Evolutionary conservation across 768 basidiomycete species (phyloP).

Genomic region (Panus rudis): DNA sequence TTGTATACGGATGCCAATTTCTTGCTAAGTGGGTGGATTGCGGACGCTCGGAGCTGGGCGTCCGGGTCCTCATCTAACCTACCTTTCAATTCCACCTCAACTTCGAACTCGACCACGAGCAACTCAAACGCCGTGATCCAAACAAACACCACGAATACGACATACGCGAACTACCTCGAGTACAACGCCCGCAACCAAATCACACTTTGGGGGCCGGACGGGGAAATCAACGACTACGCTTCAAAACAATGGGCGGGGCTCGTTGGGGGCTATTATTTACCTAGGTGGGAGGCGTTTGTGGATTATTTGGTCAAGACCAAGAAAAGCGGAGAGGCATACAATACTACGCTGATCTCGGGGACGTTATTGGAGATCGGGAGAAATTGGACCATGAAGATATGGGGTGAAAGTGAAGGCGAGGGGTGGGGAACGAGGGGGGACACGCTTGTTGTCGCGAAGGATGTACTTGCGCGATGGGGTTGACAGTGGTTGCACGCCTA

Average conservation of each 20-base stretch:
- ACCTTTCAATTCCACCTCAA: too few relatives aligned
- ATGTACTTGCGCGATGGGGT: conserved; percentile 13
- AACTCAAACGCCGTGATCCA: too few relatives aligned
- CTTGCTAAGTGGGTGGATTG: conserved; percentile 31
- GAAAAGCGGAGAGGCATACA: conserved; percentile 22
- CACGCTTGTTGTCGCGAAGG: conserved; percentile 16
- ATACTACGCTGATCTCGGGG: conserved; percentile 17
- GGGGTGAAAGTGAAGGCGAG: conserved; percentile 11
- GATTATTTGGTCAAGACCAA: conserved; percentile 25
- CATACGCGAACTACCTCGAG: conserved; percentile 30
- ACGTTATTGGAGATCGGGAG: conserved; percentile 29
- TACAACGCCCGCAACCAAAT: conserved; percentile 36
- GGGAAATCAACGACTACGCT: conserved; percentile 36
- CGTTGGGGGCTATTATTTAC: conserved; percentile 29
- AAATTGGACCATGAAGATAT: conserved; percentile 22
- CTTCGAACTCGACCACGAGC: too few relatives aligned
- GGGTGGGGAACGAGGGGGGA: conserved; percentile 16
- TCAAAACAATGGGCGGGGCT: conserved; percentile 38
- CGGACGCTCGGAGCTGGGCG: conserved; percentile 25
- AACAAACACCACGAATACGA: conserved; percentile 15
- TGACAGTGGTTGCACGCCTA: conserved; percentile 1
- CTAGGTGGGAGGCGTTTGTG: conserved; percentile 31
- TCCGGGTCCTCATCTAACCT: conserved; percentile 2
- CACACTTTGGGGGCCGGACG: conserved; percentile 36
- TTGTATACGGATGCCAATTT: conserved; percentile 27